phyloP scores from a whole-genome alignment of 2,329 filamentous ascomycete genomes.

The Pseudogymnoascus sp. region DNA sequence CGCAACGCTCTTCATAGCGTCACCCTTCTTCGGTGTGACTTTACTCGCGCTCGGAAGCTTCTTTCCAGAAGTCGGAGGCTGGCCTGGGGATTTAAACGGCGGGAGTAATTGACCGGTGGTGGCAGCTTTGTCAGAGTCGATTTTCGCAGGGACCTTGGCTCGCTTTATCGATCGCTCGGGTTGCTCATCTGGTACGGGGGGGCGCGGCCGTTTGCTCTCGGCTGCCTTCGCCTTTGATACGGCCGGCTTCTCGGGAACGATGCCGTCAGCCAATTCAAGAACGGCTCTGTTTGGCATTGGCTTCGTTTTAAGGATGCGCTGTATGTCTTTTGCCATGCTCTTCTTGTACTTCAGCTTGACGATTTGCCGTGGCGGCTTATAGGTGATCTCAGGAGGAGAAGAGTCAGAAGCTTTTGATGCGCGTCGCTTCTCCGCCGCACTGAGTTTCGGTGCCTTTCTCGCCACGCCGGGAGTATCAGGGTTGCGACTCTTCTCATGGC shows the following conservation, averaged over 20 bases:
- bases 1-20: conserved; percentile 22
- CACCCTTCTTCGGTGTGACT: conserved; percentile 34
- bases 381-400: not conserved
- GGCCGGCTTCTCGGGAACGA: not conserved
- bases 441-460: conserved; percentile 24
- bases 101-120: not conserved
- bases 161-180: not conserved
- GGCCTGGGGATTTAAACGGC: not conserved
- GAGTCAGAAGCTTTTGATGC: not conserved
- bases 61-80: not conserved
- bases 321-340: conserved; percentile 20
- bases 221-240: not conserved
- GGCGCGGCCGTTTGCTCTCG: not conserved
- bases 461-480: conserved; percentile 28
- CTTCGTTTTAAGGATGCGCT: conserved; percentile 22
- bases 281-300: conserved; percentile 14
- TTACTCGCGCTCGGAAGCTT: not conserved
- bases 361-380: conserved; percentile 10
- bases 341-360: conserved; percentile 28
- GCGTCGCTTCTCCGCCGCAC: not conserved
- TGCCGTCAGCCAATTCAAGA: not conserved
- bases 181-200: not conserved
- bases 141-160: not conserved
- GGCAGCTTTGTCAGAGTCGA: not conserved
- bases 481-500: conserved; percentile 26